Base-by-base conservation (phyloP, 768 basidiomycete species). In the Tricholoma matsutake region DNA sequence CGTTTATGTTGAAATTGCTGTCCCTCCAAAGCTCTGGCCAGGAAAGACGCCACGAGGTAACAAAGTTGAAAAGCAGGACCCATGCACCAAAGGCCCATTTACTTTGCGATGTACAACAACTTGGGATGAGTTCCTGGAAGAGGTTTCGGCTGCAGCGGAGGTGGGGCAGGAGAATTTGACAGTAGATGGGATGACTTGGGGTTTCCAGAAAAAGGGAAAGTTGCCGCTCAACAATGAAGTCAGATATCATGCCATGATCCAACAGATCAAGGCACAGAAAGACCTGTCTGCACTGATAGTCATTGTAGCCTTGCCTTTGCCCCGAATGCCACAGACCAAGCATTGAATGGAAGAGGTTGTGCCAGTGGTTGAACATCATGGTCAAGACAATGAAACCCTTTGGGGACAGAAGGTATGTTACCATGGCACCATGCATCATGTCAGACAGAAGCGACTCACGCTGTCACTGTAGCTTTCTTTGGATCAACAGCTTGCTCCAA, bases 391-490 rank as follows among this genome's bases (percentile, higher is more conserved):
- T 10, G 8, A 45, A 3, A 45, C 43, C 18, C 20, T 45, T 22
- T 45, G 43, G 43, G 43, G 43, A 4, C 43, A 45, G 43, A 45
- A 45, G 43, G 43, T 45, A 61, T 52, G 56, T 57, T 37, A 49
- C 20, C 28, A 57, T n/a, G n/a, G n/a, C n/a, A n/a, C n/a, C n/a
- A n/a, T n/a, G n/a, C 57, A 34, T 29, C 59, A 52, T 47, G 25
- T 28, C 47, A 43, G 28, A 39, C 54, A 47, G 64, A 64, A 22
- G 47, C 51, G 60, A 28, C 61, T 53, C 34, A 62, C 57, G 54
- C 60, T 10, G 54, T 65, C 7, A 41, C 51, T 8, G 29, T 37
- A 28, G 28, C 41, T 45, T 45, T 45, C 43, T 45, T 45, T 45
- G 20, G 43, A 28, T 45, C 57, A 47, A 47, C 28, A 47, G 41